Evolutionary conservation across 768 basidiomycete genomes (phyloP), one percentile per base, ranked within the genome.

Genomic region (Lepiota venenata): DNA sequence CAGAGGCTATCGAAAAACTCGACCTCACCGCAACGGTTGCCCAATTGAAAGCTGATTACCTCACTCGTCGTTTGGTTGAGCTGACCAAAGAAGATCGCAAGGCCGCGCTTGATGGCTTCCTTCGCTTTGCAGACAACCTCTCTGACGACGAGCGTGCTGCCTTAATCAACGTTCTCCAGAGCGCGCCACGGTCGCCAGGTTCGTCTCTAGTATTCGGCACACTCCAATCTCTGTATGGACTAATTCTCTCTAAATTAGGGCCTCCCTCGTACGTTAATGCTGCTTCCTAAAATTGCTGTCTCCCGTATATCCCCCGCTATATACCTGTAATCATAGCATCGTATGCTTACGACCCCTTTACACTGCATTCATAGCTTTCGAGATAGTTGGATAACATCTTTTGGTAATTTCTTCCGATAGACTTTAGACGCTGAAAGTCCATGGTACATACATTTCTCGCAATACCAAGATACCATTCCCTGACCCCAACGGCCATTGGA

Each of bases 51-150:
- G 78, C 84, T 16, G 88, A 92, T 59, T 74, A 86, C 60, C 75
- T 94, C 36, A 68, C 84, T 57, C 79, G 81, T 46, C 77, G 80
- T 50, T 74, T 94, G 71, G 70, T 90, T 21, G 80, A 82, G 12
- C 72, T 87, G 58, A 78, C 84, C 11, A 83, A 85, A 57, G 84
- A 85, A 60, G 88, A 94, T 66, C 81, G 84, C 46, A 90, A 89
- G 70, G 85, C 84, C 8, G 82, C 88, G 1, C 67, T 94, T 56
- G 84, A 86, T 56, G 85, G 90, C 35, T 78, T 94, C 55, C 68
- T 83, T 47, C 84, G 85, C 46, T 72, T 93, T 10, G 81, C 85
- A n/a, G 85, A 91, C 55, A 78, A 77, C 36, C 76, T 95, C 56
- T 79, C 82, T 0, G 80, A 82, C 20, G 92, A 92, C 21, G 91